Evolutionary conservation across 2,329 filamentous ascomycete genomes (phyloP).

Genomic region (Neoscytalidium dimidiatum): DNA sequence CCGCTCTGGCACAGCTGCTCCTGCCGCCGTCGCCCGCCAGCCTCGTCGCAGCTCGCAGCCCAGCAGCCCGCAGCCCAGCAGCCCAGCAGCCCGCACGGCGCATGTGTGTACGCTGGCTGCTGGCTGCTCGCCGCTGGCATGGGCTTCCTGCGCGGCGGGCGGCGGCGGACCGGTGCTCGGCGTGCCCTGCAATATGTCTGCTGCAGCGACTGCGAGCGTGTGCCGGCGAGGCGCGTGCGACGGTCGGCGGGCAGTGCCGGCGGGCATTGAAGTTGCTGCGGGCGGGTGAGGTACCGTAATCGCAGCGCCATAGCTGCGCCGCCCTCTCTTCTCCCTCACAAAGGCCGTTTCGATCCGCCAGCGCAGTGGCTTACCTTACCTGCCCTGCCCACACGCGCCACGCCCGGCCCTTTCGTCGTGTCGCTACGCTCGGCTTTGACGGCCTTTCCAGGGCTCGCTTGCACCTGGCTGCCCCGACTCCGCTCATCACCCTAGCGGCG

Average conservation of each 20-base stretch:
- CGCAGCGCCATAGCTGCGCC: constrained; percentile 9
- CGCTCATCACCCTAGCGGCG: not conserved
- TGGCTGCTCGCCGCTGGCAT: not conserved
- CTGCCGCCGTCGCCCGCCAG: not conserved
- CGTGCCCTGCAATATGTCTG: constrained; percentile 14
- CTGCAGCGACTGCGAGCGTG: not conserved
- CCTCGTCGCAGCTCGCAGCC: not conserved
- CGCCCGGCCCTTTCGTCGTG: constrained; percentile 10
- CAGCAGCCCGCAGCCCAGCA: no score
- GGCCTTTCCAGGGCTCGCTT: constrained; percentile 2
- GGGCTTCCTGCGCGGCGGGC: not conserved
- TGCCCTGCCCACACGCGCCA: not conserved
- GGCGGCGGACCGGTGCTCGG: not conserved
- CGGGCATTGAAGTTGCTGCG: constrained; percentile 5
- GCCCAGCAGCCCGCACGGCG: no score
- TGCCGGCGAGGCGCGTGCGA: constrained; percentile 10
- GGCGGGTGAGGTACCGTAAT: constrained; percentile 6
- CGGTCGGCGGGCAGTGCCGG: constrained; percentile 1
- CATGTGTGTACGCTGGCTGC: not conserved
- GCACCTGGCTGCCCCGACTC: constrained; percentile 15
- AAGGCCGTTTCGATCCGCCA: constrained; percentile 13
- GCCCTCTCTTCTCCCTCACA: constrained; percentile 14
- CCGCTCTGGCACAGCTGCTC: not conserved
- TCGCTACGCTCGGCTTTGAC: constrained; percentile 4
- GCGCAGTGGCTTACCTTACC: constrained; percentile 5